Percentiles rank a stretch among this genome's conserved stretches.
phyloP scores from a whole-genome alignment of 805 yeast genomes.

The Cyberlindnera petersonii region DNA sequence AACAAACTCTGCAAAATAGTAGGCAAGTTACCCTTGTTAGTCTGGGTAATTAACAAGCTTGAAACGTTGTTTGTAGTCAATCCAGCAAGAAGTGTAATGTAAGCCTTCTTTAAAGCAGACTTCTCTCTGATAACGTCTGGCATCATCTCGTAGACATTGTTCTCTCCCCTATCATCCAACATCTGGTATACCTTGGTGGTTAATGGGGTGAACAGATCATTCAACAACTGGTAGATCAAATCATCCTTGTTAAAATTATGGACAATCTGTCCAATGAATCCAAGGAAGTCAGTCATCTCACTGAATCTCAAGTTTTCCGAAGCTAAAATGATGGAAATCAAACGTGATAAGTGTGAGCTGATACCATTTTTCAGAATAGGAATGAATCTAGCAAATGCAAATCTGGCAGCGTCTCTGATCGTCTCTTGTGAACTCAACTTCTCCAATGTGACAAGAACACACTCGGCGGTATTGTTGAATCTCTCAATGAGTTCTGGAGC shows the following conservation, averaged over 20 bases:
- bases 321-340: constrained; percentile 62
- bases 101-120: constrained; percentile 61
- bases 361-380: constrained; percentile 59
- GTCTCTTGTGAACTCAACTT: constrained; percentile 60
- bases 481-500: constrained; percentile 40
- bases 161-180: constrained; percentile 41
- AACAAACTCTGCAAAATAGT: constrained; percentile 59
- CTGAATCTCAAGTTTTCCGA: constrained; percentile 52
- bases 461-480: constrained; percentile 71
- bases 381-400: constrained; percentile 81
- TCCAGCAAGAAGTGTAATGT: constrained; percentile 63
- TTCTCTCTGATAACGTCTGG: constrained; percentile 68
- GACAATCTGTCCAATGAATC: constrained; percentile 83
- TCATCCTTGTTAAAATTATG: constrained; percentile 70
- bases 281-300: constrained; percentile 76
- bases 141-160: constrained; percentile 32
- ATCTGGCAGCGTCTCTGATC: constrained; percentile 82
- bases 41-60: constrained; percentile 67
- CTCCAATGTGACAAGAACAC: constrained; percentile 78
- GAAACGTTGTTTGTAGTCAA: constrained; percentile 75
- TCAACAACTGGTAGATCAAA: constrained; percentile 66
- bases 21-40: constrained; percentile 59
- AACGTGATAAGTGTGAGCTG: constrained; percentile 56
- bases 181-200: constrained; percentile 55
- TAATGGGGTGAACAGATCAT: constrained; percentile 72